Base-by-base conservation (phyloP, 306 rosid species). In the Ammopiptanthus mongolicus region DNA sequence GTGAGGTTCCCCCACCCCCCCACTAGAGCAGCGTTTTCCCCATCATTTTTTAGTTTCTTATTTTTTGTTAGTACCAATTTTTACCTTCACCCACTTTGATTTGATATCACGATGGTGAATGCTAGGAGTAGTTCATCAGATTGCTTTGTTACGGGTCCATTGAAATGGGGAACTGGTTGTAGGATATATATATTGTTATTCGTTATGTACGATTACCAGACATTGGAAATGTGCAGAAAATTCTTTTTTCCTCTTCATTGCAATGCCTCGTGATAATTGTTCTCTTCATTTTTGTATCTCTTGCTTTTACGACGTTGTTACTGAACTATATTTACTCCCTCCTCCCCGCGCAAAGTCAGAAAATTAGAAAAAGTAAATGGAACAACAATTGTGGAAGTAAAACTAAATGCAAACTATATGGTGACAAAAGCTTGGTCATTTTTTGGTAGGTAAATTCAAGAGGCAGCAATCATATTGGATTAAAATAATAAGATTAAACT, bases 191-290 rank as follows among this genome's bases (percentile, higher is more conserved):
- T 88, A 75, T 83, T 84, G 81, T 77, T 87, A 87, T 92, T 88
- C 86, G 90, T 85, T 86, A 63, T 89, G 97, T 91, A 95, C 84
- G 79, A 85, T 86, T 88, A 67, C 79, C 51, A 74, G 86, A 90
- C 93, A 86, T 87, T 89, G 85, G 75, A 85, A 87, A 89, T 90
- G 97, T 92, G 98, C 97, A 96, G 93, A 86, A 83, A 74, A 85
- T 90, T 92, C 84, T 79, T 87, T 88, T 83, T 90, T 81, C 65
- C 34, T 65, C 47, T 22, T 70, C 19, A 44, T 75, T 67, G 52
- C 57, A 34, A 57, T 47, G 37, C 60, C 46, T 50, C 33, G 13
- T 37, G 58, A 17, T 46, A 22, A 60, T 56, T 73, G 44, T 47
- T 15, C 12, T 36, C 21, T 29, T 36, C 4, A 36, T 65, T 69